Conservation (phyloP, 1,139 yeast species). For the Wickerhamiella pararugosa region DNA sequence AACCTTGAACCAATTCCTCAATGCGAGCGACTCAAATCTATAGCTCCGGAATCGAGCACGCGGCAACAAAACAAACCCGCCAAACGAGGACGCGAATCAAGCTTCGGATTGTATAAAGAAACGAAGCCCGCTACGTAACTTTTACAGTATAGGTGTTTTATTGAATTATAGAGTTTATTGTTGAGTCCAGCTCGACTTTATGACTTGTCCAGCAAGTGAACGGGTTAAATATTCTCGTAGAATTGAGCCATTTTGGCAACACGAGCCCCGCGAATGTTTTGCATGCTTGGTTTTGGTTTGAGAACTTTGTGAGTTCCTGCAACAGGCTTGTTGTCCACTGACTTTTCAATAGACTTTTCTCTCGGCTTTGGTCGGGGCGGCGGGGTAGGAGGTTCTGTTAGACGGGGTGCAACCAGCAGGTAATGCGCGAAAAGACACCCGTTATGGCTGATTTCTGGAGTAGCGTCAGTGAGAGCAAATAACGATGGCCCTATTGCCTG, state of each 20-base stretch:
- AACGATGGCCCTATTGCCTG: constrained; percentile 23
- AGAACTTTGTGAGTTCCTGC: background rate
- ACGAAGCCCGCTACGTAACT: too few relatives aligned
- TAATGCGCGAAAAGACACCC: constrained; percentile 17
- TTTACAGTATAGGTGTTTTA: too few relatives aligned
- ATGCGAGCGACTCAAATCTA: too few relatives aligned
- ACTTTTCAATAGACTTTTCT: background rate
- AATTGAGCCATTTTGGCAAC: constrained; percentile 24
- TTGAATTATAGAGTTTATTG: too few relatives aligned
- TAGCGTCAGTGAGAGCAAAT: constrained; percentile 18
- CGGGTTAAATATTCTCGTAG: constrained; percentile 19
- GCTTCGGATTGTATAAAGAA: too few relatives aligned
- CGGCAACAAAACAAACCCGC: too few relatives aligned
- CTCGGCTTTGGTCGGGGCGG: background rate
- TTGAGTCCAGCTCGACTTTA: too few relatives aligned
- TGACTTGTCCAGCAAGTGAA: background rate
- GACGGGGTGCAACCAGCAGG: background rate
- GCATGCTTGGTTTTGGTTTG: constrained; percentile 5
- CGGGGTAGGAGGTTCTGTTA: background rate
- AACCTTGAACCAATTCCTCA: too few relatives aligned
- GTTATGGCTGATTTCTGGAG: constrained; percentile 19
- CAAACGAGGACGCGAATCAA: too few relatives aligned
- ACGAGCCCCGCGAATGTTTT: constrained; percentile 18
- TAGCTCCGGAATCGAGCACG: too few relatives aligned
- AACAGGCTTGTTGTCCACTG: background rate